A percentile compares a stretch with the other conserved stretches of the same genome.
These are phyloP conservation scores for Dichomitus squalens DNA, from an alignment of 1,284 basidiomycete genomes.

Conservation along the genomic window DNA sequence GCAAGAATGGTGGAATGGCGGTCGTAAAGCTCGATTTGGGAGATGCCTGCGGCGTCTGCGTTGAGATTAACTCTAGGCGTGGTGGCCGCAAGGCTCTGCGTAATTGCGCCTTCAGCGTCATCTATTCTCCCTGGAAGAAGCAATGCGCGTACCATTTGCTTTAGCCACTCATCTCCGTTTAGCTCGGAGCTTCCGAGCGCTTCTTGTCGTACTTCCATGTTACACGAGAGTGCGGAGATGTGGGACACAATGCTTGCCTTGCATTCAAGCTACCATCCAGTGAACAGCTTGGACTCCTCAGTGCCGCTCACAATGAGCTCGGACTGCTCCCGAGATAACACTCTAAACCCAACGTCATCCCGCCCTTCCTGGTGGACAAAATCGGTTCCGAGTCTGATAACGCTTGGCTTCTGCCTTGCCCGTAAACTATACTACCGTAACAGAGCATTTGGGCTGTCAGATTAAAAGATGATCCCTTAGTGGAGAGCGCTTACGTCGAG, in stretches of 20 bases:
- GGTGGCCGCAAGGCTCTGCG: not conserved
- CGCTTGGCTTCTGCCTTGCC: slow-evolving; percentile 18
- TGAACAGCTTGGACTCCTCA: slow-evolving; percentile 27
- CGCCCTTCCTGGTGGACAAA: slow-evolving; percentile 21
- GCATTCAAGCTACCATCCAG: slow-evolving; percentile 22
- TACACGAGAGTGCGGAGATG: not conserved
- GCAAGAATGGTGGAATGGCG: not conserved
- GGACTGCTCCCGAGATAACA: slow-evolving; percentile 17
- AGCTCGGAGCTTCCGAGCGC: not conserved
- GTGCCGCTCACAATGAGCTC: slow-evolving; percentile 23
- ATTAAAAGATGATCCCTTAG: not conserved
- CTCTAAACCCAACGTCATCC: slow-evolving; percentile 27
- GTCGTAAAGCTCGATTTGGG: not conserved
- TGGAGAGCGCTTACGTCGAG: slow-evolving; percentile 20
- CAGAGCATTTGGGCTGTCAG: not conserved
- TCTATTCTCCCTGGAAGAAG: not conserved
- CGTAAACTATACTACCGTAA: slow-evolving; percentile 17
- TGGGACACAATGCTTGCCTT: not conserved
- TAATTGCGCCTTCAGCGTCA: not conserved
- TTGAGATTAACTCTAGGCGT: not conserved
- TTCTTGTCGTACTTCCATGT: not conserved
- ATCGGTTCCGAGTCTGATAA: slow-evolving; percentile 8
- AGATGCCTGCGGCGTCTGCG: not conserved
- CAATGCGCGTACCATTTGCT: not conserved
- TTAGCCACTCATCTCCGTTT: not conserved